A percentile compares a stretch with the other conserved stretches of the same genome.
Conservation (phyloP, 371 early-diverging fungal species). For the Mycotypha africana region DNA sequence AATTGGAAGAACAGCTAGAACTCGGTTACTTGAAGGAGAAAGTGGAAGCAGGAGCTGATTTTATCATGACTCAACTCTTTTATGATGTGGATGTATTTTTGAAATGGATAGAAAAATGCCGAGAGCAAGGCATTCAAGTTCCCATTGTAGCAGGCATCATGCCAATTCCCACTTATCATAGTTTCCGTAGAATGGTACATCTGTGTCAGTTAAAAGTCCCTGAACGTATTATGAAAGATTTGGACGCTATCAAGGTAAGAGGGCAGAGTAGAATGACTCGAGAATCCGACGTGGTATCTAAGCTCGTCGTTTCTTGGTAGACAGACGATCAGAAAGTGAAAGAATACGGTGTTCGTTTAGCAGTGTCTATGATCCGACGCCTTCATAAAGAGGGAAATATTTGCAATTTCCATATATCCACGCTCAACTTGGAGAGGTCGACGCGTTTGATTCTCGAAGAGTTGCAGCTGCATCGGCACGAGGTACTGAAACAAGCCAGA, state of each 20-base stretch:
- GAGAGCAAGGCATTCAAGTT: slow-evolving; percentile 64
- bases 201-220: slow-evolving; percentile 84
- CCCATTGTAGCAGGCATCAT: slow-evolving; percentile 94
- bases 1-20: no score
- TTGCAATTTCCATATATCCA: slow-evolving; percentile 72
- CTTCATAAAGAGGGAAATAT: slow-evolving; percentile 52
- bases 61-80: slow-evolving; percentile 92
- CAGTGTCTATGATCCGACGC: slow-evolving; percentile 63
- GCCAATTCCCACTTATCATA: slow-evolving; percentile 89
- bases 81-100: slow-evolving; percentile 77
- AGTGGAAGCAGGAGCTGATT: slow-evolving; percentile 91
- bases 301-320: not conserved
- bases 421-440: slow-evolving; percentile 84
- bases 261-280: not conserved
- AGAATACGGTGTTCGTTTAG: slow-evolving; percentile 81
- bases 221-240: slow-evolving; percentile 44
- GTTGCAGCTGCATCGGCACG: slow-evolving; percentile 23
- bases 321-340: slow-evolving; percentile 92
- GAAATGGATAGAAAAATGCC: slow-evolving; percentile 70
- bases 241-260: slow-evolving; percentile 76
- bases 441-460: slow-evolving; percentile 79
- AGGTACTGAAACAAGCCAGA: no score
- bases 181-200: slow-evolving; percentile 84
- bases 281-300: no score
- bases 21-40: slow-evolving; percentile 76